Evolutionary conservation across 139 green algal species (phyloP).

Genomic region (Zygnema cylindricum): DNA sequence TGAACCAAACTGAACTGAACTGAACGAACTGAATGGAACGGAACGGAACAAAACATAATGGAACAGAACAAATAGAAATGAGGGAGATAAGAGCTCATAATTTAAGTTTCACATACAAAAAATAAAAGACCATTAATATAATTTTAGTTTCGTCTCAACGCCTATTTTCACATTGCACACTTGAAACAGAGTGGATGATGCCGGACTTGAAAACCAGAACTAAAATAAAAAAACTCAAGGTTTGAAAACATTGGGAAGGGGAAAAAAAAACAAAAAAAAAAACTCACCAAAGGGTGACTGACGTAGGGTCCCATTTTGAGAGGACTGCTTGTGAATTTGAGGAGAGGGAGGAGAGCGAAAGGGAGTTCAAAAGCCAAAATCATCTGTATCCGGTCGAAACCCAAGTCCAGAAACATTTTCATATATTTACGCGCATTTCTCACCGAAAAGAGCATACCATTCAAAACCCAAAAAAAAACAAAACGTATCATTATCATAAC

Average conservation of each 20-base stretch:
- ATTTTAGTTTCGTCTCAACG: not conserved
- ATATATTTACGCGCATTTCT: too few relatives aligned
- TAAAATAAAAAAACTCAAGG: not conserved
- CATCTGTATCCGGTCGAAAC: conserved; percentile 34
- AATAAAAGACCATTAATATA: too few relatives aligned
- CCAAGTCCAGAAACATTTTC: too few relatives aligned
- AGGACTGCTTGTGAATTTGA: conserved; percentile 65
- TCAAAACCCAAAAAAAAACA: too few relatives aligned
- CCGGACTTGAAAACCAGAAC: not conserved
- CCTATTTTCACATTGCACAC: not conserved
- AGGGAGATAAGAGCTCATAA: too few relatives aligned
- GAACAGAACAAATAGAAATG: too few relatives aligned
- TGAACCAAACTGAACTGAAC: too few relatives aligned
- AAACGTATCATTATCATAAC: too few relatives aligned
- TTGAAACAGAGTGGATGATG: not conserved
- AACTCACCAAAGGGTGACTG: conserved; percentile 33
- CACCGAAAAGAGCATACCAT: too few relatives aligned
- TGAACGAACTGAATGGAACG: too few relatives aligned
- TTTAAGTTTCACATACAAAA: too few relatives aligned
- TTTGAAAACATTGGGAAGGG: not conserved
- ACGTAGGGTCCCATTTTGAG: conserved; percentile 57
- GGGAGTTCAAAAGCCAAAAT: conserved; percentile 65
- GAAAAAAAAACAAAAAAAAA: not conserved
- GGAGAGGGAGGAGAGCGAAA: conserved; percentile 66
- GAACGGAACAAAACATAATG: too few relatives aligned